Evolutionary conservation across 1,139 yeast genomes (phyloP).

Genomic region (Debaryomycetaceae sp.): DNA sequence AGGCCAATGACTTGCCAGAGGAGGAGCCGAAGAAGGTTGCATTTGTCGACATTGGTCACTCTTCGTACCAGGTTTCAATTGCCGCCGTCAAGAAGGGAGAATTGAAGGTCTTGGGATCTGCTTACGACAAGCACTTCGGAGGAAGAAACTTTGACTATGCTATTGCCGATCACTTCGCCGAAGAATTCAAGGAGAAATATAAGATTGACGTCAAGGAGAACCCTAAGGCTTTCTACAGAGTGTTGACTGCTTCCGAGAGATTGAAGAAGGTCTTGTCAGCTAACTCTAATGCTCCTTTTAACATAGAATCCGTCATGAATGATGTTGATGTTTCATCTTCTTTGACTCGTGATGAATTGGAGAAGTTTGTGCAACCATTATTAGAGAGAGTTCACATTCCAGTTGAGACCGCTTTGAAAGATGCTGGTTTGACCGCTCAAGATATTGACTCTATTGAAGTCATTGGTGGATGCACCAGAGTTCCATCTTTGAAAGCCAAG

Average conservation of each 20-base stretch:
- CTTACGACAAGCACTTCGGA: conserved; percentile 95
- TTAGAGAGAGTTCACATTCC: conserved; percentile 74
- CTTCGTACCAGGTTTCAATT: conserved; percentile 86
- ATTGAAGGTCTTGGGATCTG: conserved; percentile 86
- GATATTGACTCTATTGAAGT: conserved; percentile 91
- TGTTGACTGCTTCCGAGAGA: conserved; percentile 85
- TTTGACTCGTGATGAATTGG: conserved; percentile 88
- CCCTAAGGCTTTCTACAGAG: conserved; percentile 94
- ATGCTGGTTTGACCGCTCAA: conserved; percentile 66
- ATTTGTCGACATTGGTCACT: conserved; percentile 94
- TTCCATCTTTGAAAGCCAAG: conserved; percentile 84
- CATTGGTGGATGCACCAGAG: conserved; percentile 98
- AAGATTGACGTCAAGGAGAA: conserved; percentile 88
- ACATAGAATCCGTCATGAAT: conserved; percentile 94
- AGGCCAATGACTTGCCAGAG: conserved; percentile 90
- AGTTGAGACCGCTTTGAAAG: conserved; percentile 74
- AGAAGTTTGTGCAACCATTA: conserved; percentile 80
- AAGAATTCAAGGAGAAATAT: conserved; percentile 85
- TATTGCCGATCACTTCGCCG: conserved; percentile 91
- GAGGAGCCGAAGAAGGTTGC: conserved; percentile 88
- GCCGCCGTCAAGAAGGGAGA: conserved; percentile 96
- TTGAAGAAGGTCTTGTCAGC: conserved; percentile 96
- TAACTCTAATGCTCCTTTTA: conserved; percentile 90
- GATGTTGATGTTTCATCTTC: conserved; percentile 94
- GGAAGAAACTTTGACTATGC: conserved; percentile 96